Conservation (phyloP, 2,329 filamentous ascomycete species). For the Fusarium solani-melongenae region DNA sequence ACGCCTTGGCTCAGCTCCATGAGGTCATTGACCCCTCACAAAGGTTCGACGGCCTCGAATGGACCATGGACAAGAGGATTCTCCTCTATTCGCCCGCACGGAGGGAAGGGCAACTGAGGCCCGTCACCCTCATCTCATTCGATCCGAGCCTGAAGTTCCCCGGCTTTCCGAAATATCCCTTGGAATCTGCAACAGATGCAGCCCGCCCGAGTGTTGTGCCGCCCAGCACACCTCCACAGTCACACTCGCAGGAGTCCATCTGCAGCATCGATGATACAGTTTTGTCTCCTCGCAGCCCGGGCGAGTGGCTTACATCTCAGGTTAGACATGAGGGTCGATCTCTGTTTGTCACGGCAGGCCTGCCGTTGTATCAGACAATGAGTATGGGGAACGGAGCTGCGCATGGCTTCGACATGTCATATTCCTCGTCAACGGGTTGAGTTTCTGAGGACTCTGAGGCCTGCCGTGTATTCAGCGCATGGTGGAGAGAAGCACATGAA, state of each 20-base stretch:
- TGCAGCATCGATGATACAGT: neutral
- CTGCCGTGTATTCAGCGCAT: neutral
- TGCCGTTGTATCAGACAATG: constrained; percentile 28
- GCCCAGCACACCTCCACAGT: neutral
- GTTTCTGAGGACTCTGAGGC: neutral
- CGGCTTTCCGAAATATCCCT: constrained; percentile 25
- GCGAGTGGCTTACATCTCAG: neutral
- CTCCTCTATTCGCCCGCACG: constrained; percentile 55
- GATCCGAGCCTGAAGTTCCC: constrained; percentile 43
- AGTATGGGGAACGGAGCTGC: constrained; percentile 31
- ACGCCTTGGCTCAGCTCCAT: constrained; percentile 41
- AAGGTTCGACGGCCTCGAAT: constrained; percentile 51
- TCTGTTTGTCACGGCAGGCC: constrained; percentile 9
- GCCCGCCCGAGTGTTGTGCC: neutral
- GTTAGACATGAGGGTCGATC: neutral
- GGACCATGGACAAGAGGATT: constrained; percentile 58
- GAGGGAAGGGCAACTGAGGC: constrained; percentile 23
- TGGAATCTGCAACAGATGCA: neutral
- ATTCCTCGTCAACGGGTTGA: neutral
- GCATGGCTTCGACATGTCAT: constrained; percentile 35
- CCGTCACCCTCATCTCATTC: constrained; percentile 45
- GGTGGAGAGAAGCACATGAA: neutral
- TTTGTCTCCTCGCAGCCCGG: neutral
- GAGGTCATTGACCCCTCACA: constrained; percentile 50
- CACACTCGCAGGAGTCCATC: neutral